Evolutionary conservation across 2,329 filamentous ascomycete genomes (phyloP), one percentile per base, ranked within the genome.

Genomic region (Fusarium mundagurra): DNA sequence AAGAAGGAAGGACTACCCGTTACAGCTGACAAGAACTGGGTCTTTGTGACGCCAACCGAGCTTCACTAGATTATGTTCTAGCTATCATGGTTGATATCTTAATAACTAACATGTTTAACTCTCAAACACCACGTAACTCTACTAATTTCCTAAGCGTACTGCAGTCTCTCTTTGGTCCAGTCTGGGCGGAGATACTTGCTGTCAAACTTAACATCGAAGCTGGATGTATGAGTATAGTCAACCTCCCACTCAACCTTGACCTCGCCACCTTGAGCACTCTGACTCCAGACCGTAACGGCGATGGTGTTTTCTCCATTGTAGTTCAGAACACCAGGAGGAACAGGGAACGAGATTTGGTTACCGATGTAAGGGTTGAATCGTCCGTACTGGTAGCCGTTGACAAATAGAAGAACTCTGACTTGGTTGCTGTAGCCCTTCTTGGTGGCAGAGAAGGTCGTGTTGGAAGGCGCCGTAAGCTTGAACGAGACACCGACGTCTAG

Each of bases 371-470:
- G 89, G 67, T 88, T 87, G 75, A 87, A 92, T 13, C 88, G 85
- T 5, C 88, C 90, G 72, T 90, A 92, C 76, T 91, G 89, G 74
- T 91, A 92, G 0, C 90, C 90, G 63, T 92, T 92, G n/a, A 92
- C 86, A 63, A 89, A 92, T 6, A 92, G 78, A 74, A 90, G 85
- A 0, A 86, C 87, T 17, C 90, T 84, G 7, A 84, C 72, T 24
- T 78, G 81, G 72, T 85, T 84, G 27, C 77, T 81, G 70, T 81
- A 79, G 20, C 67, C 73, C n/a, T 70, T 64, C 29, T 77, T 73
- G 1, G 74, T 77, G 4, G 79, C 63, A 8, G 71, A 67, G 18
- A 88, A 84, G 1, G 84, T 83, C 22, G 82, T 80, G 11, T 83
- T 82, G 0, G 81, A 79, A 0, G 86, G 82, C 0, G 87, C 86